phyloP scores from a whole-genome alignment of 306 rosid species.

The Sesbania bispinosa region DNA sequence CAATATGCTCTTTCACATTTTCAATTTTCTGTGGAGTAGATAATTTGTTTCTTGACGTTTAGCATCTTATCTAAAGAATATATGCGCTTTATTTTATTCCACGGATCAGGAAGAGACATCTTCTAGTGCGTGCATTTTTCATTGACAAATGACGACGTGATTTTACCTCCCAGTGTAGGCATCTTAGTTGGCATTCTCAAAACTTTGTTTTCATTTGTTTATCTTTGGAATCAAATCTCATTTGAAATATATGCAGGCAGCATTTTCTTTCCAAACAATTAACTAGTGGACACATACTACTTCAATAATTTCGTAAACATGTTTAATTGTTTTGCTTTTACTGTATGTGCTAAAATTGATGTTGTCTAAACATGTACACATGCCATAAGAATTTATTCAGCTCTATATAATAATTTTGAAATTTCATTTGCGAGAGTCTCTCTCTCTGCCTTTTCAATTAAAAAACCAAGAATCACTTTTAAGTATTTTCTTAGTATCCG shows the following conservation, averaged over 20 bases:
- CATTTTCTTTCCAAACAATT: constrained; percentile 3
- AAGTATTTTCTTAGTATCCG: too few relatives aligned
- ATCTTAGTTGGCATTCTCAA: constrained; percentile 25
- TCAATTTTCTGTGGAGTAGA: not conserved
- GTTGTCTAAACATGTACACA: too few relatives aligned
- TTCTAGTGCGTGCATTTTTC: not conserved
- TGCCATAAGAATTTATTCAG: too few relatives aligned
- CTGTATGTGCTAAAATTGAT: not conserved
- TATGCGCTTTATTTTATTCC: constrained; percentile 13
- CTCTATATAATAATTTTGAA: too few relatives aligned
- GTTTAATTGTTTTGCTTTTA: not conserved
- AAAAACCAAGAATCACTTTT: too few relatives aligned
- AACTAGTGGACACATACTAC: not conserved
- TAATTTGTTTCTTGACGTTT: constrained; percentile 9
- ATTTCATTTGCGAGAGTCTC: too few relatives aligned
- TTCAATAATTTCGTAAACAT: not conserved
- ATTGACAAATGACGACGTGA: not conserved
- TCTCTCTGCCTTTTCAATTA: too few relatives aligned
- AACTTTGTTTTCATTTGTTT: not conserved
- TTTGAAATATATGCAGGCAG: not conserved
- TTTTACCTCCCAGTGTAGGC: not conserved
- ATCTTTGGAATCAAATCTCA: constrained; percentile 18
- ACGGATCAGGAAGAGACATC: not conserved
- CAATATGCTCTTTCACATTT: not conserved
- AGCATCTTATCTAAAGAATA: constrained; percentile 19